A percentile compares a stretch with the other conserved stretches of the same genome.
These are phyloP conservation scores for Phytophthora idaei DNA, from an alignment of 352 stramenopile genomes.

Conservation along the genomic window DNA sequence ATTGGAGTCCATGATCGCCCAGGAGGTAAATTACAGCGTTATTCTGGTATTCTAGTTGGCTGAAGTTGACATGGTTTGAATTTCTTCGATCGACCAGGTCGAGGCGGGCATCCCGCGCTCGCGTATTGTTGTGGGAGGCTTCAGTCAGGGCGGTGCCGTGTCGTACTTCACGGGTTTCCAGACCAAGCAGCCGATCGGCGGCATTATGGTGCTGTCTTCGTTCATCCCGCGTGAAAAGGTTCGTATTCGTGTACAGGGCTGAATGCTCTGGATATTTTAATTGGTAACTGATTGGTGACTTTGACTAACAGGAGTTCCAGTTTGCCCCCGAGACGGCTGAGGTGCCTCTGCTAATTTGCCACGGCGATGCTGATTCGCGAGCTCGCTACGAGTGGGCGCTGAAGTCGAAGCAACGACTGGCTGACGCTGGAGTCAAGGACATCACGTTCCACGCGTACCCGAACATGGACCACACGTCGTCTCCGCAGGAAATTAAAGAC, in stretches of 20 bases:
- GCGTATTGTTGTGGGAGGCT: conserved; percentile 93
- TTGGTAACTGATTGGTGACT: too few relatives aligned
- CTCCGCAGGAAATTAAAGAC: conserved; percentile 58
- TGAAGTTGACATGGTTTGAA: background rate
- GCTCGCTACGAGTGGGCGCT: conserved; percentile 54
- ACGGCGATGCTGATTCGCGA: conserved; percentile 63
- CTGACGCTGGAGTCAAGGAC: conserved; percentile 48
- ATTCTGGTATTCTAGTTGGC: background rate
- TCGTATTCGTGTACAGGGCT: background rate
- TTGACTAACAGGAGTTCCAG: conserved; percentile 38
- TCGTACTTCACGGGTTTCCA: conserved; percentile 83
- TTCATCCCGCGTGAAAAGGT: conserved; percentile 69
- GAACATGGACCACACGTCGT: conserved; percentile 62
- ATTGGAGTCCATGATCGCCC: conserved; percentile 12
- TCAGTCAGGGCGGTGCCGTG: conserved; percentile 94
- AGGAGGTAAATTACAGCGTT: conserved; percentile 7
- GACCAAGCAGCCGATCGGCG: conserved; percentile 60
- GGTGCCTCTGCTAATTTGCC: conserved; percentile 74
- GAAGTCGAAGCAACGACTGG: conserved; percentile 51
- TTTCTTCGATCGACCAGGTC: conserved; percentile 23
- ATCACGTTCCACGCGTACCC: conserved; percentile 69
- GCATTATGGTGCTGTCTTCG: conserved; percentile 73
- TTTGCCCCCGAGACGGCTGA: conserved; percentile 49
- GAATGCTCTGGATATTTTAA: too few relatives aligned
- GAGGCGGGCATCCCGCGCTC: conserved; percentile 73